Evolutionary conservation across 2,329 filamentous ascomycete species (phyloP).

Genomic region (Elsinoe perseae): DNA sequence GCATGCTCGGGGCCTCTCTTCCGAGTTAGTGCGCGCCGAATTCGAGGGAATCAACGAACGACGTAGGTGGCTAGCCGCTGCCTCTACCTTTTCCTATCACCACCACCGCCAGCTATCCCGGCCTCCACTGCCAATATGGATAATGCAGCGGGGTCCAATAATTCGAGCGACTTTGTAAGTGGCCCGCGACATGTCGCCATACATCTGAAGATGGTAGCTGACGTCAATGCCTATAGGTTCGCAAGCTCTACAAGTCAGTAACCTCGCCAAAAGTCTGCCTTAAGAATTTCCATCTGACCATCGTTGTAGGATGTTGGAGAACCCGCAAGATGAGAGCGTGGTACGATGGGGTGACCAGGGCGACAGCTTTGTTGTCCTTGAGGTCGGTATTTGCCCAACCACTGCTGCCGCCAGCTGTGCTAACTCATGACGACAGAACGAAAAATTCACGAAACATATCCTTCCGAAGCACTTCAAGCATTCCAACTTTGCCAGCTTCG

Average conservation of each 20-base stretch:
- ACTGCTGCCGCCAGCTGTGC: background rate
- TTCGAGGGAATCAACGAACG: background rate
- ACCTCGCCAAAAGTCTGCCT: background rate
- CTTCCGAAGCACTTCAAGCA: slow-evolving; percentile 98
- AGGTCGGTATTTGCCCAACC: slow-evolving; percentile 52
- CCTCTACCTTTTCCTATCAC: background rate
- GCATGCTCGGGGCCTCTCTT: background rate
- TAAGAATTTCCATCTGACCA: slow-evolving; percentile 19
- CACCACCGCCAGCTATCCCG: slow-evolving; percentile 1
- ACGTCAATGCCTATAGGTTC: slow-evolving; percentile 54
- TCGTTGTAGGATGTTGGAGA: slow-evolving; percentile 77
- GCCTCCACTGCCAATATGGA: background rate
- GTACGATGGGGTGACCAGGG: slow-evolving; percentile 93
- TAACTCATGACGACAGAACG: slow-evolving; percentile 55
- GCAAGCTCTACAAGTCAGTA: slow-evolving; percentile 93
- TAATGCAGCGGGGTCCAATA: slow-evolving; percentile 48
- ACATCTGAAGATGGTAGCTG: background rate
- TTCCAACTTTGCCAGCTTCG: slow-evolving; percentile 96
- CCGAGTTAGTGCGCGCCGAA: slow-evolving; percentile 4
- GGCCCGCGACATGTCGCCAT: slow-evolving; percentile 3
- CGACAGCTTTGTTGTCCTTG: slow-evolving; percentile 92
- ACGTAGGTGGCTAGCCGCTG: slow-evolving; percentile 11
- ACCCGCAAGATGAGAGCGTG: slow-evolving; percentile 82
- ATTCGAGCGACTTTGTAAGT: slow-evolving; percentile 93
- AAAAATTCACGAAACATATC: slow-evolving; percentile 96